Conservation (phyloP, 768 basidiomycete genomes). For the Cantharellus anzutake region DNA sequence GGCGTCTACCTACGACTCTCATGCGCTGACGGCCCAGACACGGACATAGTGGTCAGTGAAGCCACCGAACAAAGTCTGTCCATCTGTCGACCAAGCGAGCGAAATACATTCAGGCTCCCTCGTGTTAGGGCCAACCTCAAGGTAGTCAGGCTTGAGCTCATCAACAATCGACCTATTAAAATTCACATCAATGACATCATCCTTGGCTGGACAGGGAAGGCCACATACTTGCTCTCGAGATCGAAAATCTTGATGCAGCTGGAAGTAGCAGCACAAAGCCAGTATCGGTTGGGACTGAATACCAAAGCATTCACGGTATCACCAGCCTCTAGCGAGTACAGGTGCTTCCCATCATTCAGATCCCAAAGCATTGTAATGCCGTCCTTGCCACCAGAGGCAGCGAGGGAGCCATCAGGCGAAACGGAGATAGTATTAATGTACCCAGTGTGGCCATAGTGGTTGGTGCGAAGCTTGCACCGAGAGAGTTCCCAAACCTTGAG, state of each 20-base stretch:
- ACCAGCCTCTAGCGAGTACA: constrained; percentile 97
- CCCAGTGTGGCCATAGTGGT: constrained; percentile 98
- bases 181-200: background rate
- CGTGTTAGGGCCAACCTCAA: constrained; percentile 55
- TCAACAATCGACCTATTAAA: constrained; percentile 76
- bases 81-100: constrained; percentile 96
- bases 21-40: constrained; percentile 48
- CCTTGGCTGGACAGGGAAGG: background rate
- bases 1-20: background rate
- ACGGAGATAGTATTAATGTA: constrained; percentile 99
- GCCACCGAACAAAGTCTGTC: constrained; percentile 91
- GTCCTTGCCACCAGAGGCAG: constrained; percentile 98
- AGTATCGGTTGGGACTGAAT: constrained; percentile 99
- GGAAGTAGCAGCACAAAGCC: constrained; percentile 96
- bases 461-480: constrained; percentile 99
- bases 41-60: constrained; percentile 91
- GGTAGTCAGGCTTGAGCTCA: constrained; percentile 92
- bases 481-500: constrained; percentile 94
- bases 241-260: constrained; percentile 99
- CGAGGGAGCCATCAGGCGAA: constrained; percentile 95
- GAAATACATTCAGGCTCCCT: constrained; percentile 63
- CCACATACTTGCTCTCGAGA: constrained; percentile 89
- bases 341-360: constrained; percentile 98
- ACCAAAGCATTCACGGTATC: constrained; percentile 98
- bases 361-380: constrained; percentile 99